Conservation (phyloP, 768 basidiomycete species). For the Suillus clintonianus region DNA sequence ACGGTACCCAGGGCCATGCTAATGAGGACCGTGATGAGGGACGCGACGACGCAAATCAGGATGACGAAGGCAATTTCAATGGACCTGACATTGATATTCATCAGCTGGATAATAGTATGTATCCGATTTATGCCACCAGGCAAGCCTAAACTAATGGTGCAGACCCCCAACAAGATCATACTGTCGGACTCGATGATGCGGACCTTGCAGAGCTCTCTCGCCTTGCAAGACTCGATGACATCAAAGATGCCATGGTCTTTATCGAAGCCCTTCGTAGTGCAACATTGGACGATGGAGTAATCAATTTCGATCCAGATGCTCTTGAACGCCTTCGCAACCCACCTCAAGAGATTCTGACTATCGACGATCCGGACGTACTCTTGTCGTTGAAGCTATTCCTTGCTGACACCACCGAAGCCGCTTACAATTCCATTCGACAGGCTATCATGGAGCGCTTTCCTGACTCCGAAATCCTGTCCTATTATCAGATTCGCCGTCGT, state of each 20-base stretch:
- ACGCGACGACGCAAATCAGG: no score
- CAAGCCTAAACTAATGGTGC: no score
- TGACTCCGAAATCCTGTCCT: background rate
- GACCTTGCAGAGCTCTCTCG: background rate
- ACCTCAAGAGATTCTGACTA: background rate
- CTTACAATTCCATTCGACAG: conserved; percentile 27
- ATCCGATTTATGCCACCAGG: no score
- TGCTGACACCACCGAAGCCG: conserved; percentile 30
- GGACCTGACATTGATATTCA: no score
- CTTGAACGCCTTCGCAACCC: background rate
- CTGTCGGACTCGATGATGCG: background rate
- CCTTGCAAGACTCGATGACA: background rate
- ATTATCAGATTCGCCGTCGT: background rate
- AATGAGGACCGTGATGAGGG: no score
- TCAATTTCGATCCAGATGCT: background rate
- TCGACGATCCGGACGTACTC: background rate
- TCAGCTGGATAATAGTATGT: no score
- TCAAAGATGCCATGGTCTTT: background rate
- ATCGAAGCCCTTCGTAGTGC: background rate
- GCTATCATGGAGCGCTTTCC: conserved; percentile 24
- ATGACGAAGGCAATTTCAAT: no score
- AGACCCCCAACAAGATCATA: background rate
- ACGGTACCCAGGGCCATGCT: no score
- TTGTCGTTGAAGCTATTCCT: conserved; percentile 8
- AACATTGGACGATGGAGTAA: background rate